Conservation (phyloP, 2,329 filamentous ascomycete genomes). For the Neopestalotiopsis sp. region DNA sequence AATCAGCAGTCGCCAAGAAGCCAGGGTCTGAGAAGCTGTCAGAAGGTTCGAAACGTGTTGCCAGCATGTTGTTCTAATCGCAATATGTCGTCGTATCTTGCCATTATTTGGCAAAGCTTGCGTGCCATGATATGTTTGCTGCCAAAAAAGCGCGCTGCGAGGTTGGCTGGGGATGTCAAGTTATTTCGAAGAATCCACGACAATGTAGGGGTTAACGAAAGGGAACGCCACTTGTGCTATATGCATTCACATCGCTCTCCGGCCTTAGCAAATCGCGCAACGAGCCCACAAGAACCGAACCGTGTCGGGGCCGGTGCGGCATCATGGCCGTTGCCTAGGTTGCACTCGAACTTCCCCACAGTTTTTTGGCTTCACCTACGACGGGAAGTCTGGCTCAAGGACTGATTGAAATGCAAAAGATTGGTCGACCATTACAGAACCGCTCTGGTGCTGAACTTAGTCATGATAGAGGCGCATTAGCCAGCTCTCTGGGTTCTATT, state of each 20-base stretch:
- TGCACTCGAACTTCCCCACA: not conserved
- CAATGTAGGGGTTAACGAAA: not conserved
- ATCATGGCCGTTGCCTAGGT: not conserved
- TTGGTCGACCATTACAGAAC: not conserved
- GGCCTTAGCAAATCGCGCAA: not conserved
- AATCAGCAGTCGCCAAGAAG: conserved; percentile 34
- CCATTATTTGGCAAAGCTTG: not conserved
- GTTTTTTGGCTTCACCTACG: not conserved
- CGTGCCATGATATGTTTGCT: not conserved
- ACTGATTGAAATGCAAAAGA: not conserved
- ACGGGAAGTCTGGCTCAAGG: not conserved
- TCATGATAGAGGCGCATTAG: not conserved
- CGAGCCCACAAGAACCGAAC: not conserved
- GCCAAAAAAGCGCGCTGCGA: not conserved
- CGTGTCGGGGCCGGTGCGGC: not conserved
- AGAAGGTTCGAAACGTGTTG: conserved; percentile 34
- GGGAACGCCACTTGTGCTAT: not conserved
- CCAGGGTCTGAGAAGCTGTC: conserved; percentile 28
- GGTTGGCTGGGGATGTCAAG: not conserved
- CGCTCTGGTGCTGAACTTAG: not conserved
- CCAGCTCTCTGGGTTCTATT: not conserved
- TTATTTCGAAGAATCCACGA: not conserved
- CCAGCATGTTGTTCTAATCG: conserved; percentile 33
- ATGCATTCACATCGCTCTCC: not conserved
- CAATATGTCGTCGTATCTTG: not conserved